Evolutionary conservation across 805 yeast genomes (phyloP), one percentile per base, ranked within the genome.

Genomic region (Candida lessepsii): DNA sequence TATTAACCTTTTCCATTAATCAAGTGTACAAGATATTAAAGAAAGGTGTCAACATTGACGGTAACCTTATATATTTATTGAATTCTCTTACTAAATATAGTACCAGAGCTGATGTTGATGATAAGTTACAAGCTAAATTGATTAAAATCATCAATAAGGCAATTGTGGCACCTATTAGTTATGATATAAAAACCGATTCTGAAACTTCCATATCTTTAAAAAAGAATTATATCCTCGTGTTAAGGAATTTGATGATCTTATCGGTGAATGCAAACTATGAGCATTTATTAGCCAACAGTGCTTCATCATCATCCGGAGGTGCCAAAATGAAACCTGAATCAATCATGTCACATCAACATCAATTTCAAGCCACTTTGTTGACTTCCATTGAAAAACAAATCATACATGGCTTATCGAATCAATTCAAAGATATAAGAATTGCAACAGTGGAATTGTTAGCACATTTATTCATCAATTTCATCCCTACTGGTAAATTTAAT

Each of bases 281-380:
- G 45, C 50, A 50, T 28, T 51, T 69, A 27, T 51, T 69, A 28
- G 61, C 70, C 9, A 39, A 51, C 10, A 65, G 71, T 2, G 53
- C 69, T 1, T 61, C 71, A 1, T 46, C 57, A 5, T 47, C 65
- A 3, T 52, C 65, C 0, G 58, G 68, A 1, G 65, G 69, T 5
- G 57, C 71, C 3, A 69, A 67, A 46, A 42, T 65, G 59, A 67
- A 67, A 36, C 73, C 75, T 0, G 74, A 69, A 40, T 49, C 63
- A 2, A 55, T 69, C 28, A 67, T 68, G 72, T 34, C 53, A 6
- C 69, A 58, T 37, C 74, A 69, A 42, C 59, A 66, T 42, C 64
- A 54, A 40, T 67, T 56, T 46, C 75, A 70, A 50, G 37, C 38
- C 11, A 45, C 47, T 18, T 39, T 69, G 9, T 52, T 69, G 29